phyloP scores from a whole-genome alignment of 2,329 filamentous ascomycete species.

The Diaporthe sp. region DNA sequence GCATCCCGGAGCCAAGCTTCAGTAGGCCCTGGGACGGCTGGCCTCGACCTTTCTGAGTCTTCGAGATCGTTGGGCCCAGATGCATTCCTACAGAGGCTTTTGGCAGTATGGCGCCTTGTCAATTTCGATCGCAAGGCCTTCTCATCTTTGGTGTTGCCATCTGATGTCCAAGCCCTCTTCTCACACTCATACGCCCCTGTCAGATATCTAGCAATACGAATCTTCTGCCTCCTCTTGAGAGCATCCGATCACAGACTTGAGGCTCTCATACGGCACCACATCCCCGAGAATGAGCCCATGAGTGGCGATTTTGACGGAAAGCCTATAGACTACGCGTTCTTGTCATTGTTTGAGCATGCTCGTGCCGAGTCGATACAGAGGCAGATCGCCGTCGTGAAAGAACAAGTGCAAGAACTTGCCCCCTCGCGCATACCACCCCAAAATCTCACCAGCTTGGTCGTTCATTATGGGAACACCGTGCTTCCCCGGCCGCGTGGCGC shows the following conservation, averaged over 20 bases:
- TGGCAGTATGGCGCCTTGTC: conserved; percentile 84
- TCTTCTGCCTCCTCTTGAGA: conserved; percentile 83
- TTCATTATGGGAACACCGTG: conserved; percentile 76
- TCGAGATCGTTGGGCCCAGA: conserved; percentile 31
- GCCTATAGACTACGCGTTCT: conserved; percentile 83
- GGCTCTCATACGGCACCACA: conserved; percentile 75
- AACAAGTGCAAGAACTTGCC: conserved; percentile 17
- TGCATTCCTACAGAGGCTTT: conserved; percentile 60
- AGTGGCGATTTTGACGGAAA: conserved; percentile 82
- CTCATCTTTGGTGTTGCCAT: conserved; percentile 73
- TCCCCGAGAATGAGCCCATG: conserved; percentile 73
- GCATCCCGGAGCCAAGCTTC: conserved; percentile 3
- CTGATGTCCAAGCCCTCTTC: conserved; percentile 79
- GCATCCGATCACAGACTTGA: conserved; percentile 86
- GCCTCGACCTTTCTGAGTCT: conserved; percentile 29
- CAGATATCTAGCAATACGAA: conserved; percentile 84
- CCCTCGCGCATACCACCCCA: conserved; percentile 47
- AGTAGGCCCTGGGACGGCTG: conserved; percentile 6
- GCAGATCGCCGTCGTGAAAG: conserved; percentile 44
- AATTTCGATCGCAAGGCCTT: conserved; percentile 81
- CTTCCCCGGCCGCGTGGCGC: conserved; percentile 73
- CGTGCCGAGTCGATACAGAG: conserved; percentile 62
- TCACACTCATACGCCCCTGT: conserved; percentile 71
- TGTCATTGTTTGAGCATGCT: conserved; percentile 70
- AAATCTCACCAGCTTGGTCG: conserved; percentile 71